phyloP scores from a whole-genome alignment of 2,329 filamentous ascomycete genomes.

The Calycina herbarum region DNA sequence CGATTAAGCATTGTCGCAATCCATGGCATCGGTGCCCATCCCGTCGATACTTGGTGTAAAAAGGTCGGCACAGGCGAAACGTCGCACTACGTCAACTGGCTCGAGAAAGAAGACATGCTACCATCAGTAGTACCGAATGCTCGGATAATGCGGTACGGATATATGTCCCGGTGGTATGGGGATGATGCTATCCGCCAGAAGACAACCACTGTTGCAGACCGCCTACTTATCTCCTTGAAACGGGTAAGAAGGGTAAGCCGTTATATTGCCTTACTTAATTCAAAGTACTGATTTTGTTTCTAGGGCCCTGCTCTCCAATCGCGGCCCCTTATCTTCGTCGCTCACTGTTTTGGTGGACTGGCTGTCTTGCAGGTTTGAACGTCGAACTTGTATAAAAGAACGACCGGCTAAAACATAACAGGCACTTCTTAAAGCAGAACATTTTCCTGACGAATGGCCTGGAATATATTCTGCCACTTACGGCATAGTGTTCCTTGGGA shows the following conservation, averaged over 20 bases:
- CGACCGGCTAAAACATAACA: neutral
- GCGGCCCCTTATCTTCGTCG: neutral
- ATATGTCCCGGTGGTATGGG: neutral
- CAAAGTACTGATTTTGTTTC: neutral
- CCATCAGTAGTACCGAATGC: conserved; percentile 10
- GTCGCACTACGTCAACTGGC: neutral
- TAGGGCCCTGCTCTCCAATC: neutral
- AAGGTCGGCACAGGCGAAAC: neutral
- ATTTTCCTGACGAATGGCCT: neutral
- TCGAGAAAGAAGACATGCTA: conserved; percentile 1
- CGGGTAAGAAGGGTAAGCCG: neutral
- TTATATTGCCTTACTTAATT: neutral
- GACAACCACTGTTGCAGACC: neutral
- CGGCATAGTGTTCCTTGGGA: neutral
- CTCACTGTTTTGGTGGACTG: neutral
- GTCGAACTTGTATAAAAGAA: neutral
- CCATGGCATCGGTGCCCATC: neutral
- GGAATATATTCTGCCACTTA: neutral
- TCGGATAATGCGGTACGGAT: neutral
- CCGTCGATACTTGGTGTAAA: conserved; percentile 1
- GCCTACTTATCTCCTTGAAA: neutral
- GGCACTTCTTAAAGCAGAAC: neutral
- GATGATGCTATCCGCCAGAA: conserved; percentile 1
- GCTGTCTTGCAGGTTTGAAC: neutral
- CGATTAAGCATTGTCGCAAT: neutral